Evolutionary conservation across 495 filamentous ascomycete species (phyloP), one percentile per base, ranked within the genome.

Genomic region (Trichoderma parareesei): DNA sequence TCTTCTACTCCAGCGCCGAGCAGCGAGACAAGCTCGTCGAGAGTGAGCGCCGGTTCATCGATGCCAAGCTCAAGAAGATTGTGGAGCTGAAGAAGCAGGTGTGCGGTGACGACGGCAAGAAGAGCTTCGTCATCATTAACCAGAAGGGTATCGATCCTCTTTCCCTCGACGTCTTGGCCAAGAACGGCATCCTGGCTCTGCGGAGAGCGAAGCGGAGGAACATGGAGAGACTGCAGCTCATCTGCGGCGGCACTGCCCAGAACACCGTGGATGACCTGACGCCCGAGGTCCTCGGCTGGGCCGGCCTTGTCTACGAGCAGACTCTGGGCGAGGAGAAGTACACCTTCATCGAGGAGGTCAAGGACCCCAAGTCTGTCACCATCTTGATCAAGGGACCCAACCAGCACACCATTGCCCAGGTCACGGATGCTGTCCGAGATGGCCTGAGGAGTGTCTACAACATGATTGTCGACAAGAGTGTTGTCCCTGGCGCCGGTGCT

Each of bases 121-220:
- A 97, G 82, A 86, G 89, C 66, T 98, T 99, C 72, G 94, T 98
- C 66, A 86, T 99, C 69, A 91, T 99, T 75, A 99, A 99, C 81
- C 95, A 98, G 78, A 99, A 99, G 81, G 94, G 94, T 65, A 99
- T 99, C 70, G 94, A 99, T 74, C 94, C 94, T 18, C 79, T 98
- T 61, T 96, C 92, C 63, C 80, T 98, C 67, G 94, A 98, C 73
- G 91, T 98, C 35, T 79, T 98, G 40, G 92, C 92, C 61, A 98
- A 98, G 86, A 98, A 98, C 73, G 93, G 93, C 64, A 98, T 98
- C 69, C 84, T 96, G 72, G 94, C 95, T 61, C 85, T 98, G 64
- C 86, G 94, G 67, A 83, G 94, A 74, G 94, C 94, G 38, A 98
- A 98, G 86, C 82, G 94, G 72, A 88, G 94, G 72, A 98, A 98